A percentile compares a stretch with the other conserved stretches of the same genome.
phyloP scores from a whole-genome alignment of 805 yeast species.

The Pichia exigua region DNA sequence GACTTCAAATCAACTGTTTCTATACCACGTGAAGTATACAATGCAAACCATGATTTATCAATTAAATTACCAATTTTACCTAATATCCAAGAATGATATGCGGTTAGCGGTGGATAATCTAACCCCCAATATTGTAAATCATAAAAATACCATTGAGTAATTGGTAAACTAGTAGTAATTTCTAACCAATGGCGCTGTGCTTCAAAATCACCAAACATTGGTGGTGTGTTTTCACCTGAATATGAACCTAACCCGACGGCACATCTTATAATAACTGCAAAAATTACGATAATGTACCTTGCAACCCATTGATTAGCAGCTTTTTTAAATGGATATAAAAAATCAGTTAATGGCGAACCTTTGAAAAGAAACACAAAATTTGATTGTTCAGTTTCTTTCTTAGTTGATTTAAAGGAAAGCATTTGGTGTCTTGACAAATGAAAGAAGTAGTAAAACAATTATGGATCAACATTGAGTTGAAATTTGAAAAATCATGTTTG shows the following conservation, averaged over 20 bases:
- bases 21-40: conserved; percentile 65
- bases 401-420: not conserved
- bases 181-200: conserved; percentile 99
- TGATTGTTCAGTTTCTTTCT: conserved; percentile 1
- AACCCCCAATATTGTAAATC: conserved; percentile 93
- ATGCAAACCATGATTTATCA: conserved; percentile 66
- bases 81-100: conserved; percentile 76
- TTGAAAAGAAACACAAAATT: conserved; percentile 28
- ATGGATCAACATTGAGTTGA: too few relatives aligned
- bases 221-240: conserved; percentile 65
- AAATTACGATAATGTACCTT: conserved; percentile 61
- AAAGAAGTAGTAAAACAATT: too few relatives aligned
- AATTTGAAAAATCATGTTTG: too few relatives aligned
- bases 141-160: conserved; percentile 77
- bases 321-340: conserved; percentile 67
- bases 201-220: conserved; percentile 92
- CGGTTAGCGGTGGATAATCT: conserved; percentile 96
- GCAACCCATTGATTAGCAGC: conserved; percentile 91
- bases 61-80: conserved; percentile 66
- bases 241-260: conserved; percentile 87
- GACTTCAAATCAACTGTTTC: conserved; percentile 65
- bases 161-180: conserved; percentile 68
- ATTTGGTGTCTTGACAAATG: too few relatives aligned
- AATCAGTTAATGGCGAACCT: conserved; percentile 65
- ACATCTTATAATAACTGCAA: conserved; percentile 68